phyloP scores from a whole-genome alignment of 2,329 filamentous ascomycete genomes.

The Epichloe sylvatica region DNA sequence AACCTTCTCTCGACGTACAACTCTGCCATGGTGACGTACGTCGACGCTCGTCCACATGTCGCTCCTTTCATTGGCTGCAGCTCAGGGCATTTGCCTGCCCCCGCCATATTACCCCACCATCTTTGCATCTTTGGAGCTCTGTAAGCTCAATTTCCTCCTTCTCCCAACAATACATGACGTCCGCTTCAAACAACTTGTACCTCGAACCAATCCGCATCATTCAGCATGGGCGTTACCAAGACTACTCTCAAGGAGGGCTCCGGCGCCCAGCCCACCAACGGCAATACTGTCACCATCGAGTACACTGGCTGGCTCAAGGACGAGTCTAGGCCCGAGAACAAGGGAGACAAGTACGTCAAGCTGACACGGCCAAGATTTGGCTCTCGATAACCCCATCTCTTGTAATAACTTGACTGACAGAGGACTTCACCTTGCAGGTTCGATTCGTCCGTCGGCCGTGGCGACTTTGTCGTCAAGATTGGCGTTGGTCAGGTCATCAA shows the following conservation, averaged over 20 bases:
- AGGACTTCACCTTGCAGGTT: slow-evolving; percentile 44
- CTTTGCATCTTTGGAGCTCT: background rate
- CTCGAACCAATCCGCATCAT: background rate
- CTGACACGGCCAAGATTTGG: background rate
- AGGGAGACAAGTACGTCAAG: slow-evolving; percentile 55
- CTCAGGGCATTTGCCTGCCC: background rate
- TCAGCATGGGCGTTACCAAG: slow-evolving; percentile 62
- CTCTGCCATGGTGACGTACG: background rate
- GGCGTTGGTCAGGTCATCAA: slow-evolving; percentile 75
- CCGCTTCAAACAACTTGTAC: background rate
- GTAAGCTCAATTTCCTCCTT: background rate
- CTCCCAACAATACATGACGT: background rate
- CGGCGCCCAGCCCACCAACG: slow-evolving; percentile 43
- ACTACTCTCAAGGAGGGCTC: slow-evolving; percentile 47
- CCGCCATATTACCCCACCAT: background rate
- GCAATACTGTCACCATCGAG: slow-evolving; percentile 71
- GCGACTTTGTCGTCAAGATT: slow-evolving; percentile 64
- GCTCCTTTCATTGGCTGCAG: slow-evolving; percentile 1
- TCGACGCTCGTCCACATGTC: background rate
- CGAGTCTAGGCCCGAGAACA: slow-evolving; percentile 39
- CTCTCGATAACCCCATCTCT: background rate
- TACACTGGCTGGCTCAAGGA: slow-evolving; percentile 86
- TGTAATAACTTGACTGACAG: background rate
- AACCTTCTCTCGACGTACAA: background rate
- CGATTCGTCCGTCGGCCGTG: slow-evolving; percentile 69